A percentile compares a stretch with the other conserved stretches of the same genome.
Evolutionary conservation across 192 early-diverging fungal genomes (phyloP).

Genomic region (Gorgonomyces haynaldii): DNA sequence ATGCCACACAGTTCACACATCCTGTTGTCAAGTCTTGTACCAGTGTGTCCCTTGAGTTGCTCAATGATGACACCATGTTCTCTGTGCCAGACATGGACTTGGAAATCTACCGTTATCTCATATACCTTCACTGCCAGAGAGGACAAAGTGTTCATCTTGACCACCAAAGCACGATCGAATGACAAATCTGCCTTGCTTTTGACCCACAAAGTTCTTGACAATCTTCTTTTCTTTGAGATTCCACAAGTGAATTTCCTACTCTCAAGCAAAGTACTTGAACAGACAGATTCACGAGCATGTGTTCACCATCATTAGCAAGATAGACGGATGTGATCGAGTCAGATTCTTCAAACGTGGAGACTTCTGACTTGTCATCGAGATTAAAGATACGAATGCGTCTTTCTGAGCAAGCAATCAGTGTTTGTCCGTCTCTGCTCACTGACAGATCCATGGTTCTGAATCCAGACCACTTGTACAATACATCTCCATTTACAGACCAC

Average conservation of each 20-base stretch:
- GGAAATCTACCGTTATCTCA: slow-evolving; percentile 36
- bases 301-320: slow-evolving; percentile 44
- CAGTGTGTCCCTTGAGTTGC: slow-evolving; percentile 53
- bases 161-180: slow-evolving; percentile 92
- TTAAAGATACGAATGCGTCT: slow-evolving; percentile 55
- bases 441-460: slow-evolving; percentile 53
- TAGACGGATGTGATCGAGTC: slow-evolving; percentile 56
- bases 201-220: slow-evolving; percentile 67
- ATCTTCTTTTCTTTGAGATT: slow-evolving; percentile 55
- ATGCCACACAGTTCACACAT: slow-evolving; percentile 63
- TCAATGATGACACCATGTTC: slow-evolving; percentile 59
- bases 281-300: slow-evolving; percentile 49
- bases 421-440: slow-evolving; percentile 42
- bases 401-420: slow-evolving; percentile 55
- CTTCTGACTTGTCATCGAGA: slow-evolving; percentile 38
- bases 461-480: slow-evolving; percentile 50
- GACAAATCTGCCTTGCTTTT: slow-evolving; percentile 75
- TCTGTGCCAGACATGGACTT: slow-evolving; percentile 71
- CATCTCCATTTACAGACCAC: slow-evolving; percentile 49
- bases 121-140: slow-evolving; percentile 85
- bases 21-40: slow-evolving; percentile 16
- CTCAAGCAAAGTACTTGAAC: slow-evolving; percentile 67
- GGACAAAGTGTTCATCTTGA: slow-evolving; percentile 63
- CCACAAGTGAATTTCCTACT: slow-evolving; percentile 82
- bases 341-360: slow-evolving; percentile 30